Evolutionary conservation across 176 grass and related monocot genomes (phyloP), one percentile per base, ranked within the genome.

Genomic region (Oryza glumipatula): DNA sequence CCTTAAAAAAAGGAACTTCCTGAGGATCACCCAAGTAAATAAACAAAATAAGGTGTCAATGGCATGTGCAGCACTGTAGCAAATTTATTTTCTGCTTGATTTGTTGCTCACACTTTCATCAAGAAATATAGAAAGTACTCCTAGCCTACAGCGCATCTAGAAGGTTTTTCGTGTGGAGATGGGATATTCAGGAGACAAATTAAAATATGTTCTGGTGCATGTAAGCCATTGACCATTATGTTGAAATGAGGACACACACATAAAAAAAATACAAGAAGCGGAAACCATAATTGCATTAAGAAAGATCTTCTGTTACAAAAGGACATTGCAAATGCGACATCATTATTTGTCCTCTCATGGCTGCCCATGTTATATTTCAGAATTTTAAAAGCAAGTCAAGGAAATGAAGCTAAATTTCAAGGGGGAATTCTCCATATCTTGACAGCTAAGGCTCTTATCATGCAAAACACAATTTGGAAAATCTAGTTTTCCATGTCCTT

Each of bases 391-490:
- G 68, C 12, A 17, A 51, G 44, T 49, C 71, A 49, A 74, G 1
- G 6, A 21, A 86, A 63, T 48, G 51, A 70, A 82, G 76, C 28
- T 72, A 49, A 86, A 5, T 65, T 67, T 74, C 4, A 32, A 48
- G 67, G 3, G 80, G 49, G 65, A 80, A 49, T 30, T 54, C 56
- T 60, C 19, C 56, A 60, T 8, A 60, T 60, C 7, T 60, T 79
- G 45, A 30, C 51, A 56, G 3, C 21, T 70, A 70, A 70, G 11
- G 12, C 35, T 68, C 19, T 11, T 58, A 41, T 44, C 15, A 54
- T 64, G 70, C 33, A 78, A 56, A 74, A 73, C 43, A 49, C 39
- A 56, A 30, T 11, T 67, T 41, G 16, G 1, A 11, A 14, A 17
- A 52, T 68, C 23, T 66, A 67, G 21, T 61, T 79, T 80, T 49